Evolutionary conservation across 2,329 filamentous ascomycete genomes (phyloP).

Genomic region (Hawksworthiomyces lignivorus): DNA sequence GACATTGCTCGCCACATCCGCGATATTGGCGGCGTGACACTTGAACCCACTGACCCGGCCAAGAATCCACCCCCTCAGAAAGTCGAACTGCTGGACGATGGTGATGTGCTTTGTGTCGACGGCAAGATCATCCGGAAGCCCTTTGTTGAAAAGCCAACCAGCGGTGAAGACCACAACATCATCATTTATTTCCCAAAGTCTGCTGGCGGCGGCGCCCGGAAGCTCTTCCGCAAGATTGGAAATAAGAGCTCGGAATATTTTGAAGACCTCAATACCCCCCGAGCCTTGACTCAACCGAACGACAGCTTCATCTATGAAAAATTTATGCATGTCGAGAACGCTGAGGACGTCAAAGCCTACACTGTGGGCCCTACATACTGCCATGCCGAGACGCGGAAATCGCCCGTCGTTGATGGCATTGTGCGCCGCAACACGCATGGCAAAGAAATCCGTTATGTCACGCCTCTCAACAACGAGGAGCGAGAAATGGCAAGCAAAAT

Average conservation of each 20-base stretch:
- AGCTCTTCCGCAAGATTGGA: constrained; percentile 92
- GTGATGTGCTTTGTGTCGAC: constrained; percentile 82
- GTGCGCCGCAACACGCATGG: constrained; percentile 95
- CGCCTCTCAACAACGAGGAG: constrained; percentile 71
- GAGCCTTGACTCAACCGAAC: constrained; percentile 70
- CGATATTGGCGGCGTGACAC: constrained; percentile 67
- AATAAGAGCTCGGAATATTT: constrained; percentile 98
- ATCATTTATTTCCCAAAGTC: constrained; percentile 93
- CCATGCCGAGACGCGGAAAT: constrained; percentile 95
- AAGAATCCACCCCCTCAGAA: constrained; percentile 46
- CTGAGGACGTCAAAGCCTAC: constrained; percentile 97
- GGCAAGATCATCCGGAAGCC: constrained; percentile 77
- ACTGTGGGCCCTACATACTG: constrained; percentile 90
- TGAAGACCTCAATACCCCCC: constrained; percentile 63
- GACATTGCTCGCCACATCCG: constrained; percentile 76
- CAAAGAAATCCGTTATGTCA: constrained; percentile 94
- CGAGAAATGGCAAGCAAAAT: constrained; percentile 83
- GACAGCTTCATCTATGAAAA: constrained; percentile 95
- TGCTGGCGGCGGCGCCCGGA: constrained; percentile 78
- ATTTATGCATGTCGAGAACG: constrained; percentile 93
- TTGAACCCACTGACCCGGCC: constrained; percentile 63
- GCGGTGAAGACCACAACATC: constrained; percentile 97
- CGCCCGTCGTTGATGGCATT: constrained; percentile 90
- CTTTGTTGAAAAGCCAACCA: constrained; percentile 98
- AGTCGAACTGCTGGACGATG: constrained; percentile 82